Conservation (phyloP, 768 basidiomycete species). For the Mrakia frigida region DNA sequence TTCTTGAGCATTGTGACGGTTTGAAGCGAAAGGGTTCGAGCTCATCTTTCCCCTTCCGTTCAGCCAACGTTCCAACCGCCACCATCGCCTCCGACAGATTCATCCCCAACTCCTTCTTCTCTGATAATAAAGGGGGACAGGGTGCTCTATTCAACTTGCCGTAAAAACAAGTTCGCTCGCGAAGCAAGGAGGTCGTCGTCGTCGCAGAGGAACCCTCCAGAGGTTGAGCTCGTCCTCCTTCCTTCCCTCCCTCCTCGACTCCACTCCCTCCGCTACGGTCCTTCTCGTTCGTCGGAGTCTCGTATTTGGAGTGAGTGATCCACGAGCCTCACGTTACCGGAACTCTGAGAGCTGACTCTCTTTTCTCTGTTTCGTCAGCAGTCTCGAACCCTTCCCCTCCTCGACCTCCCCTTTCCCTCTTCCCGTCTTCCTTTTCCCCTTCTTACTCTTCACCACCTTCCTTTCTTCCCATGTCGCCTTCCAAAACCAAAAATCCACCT, state of each 20-base stretch:
- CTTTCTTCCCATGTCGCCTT: no score
- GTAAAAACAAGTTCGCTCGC: no score
- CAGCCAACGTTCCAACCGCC: no score
- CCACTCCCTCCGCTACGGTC: no score
- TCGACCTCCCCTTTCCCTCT: not conserved
- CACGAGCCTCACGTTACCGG: not conserved
- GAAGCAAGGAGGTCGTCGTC: not conserved
- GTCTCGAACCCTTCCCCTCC: not conserved
- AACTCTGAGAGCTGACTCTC: not conserved
- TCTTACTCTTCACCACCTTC: not conserved
- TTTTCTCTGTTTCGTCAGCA: not conserved
- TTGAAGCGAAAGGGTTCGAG: no score
- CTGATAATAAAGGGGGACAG: no score
- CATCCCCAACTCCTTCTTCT: no score
- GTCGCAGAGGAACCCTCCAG: not conserved
- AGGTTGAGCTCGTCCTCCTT: not conserved
- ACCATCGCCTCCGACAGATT: no score
- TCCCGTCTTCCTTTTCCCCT: not conserved
- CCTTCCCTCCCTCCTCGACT: not conserved
- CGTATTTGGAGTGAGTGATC: not conserved
- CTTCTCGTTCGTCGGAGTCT: not conserved
- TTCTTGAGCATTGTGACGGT: not conserved
- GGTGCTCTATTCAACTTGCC: no score
- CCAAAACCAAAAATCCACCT: no score
- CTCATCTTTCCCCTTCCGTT: no score